Percentiles rank a stretch among this genome's conserved stretches.
Conservation (phyloP, 148 eudicot species). For the Camellia lanceoleosa region DNA sequence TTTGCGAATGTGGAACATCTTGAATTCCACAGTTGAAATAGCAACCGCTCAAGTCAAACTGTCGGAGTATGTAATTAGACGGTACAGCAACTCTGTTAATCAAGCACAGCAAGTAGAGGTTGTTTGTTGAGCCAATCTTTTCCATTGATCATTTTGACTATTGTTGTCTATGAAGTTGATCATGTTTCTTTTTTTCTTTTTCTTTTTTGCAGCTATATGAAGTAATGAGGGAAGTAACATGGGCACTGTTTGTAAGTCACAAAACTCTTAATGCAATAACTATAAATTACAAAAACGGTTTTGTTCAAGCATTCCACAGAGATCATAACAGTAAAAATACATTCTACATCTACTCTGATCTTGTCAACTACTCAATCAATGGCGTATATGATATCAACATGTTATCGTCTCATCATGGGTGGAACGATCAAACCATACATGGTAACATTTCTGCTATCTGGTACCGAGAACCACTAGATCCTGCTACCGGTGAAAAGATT, state of each 20-base stretch:
- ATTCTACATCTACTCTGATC: slow-evolving; percentile 85
- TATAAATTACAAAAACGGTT: slow-evolving; percentile 76
- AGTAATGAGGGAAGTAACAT: slow-evolving; percentile 81
- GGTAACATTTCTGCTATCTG: slow-evolving; percentile 77
- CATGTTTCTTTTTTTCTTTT: slow-evolving; percentile 4
- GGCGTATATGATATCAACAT: slow-evolving; percentile 34
- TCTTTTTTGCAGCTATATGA: slow-evolving; percentile 69
- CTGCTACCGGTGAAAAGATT: slow-evolving; percentile 59
- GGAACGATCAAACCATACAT: slow-evolving; percentile 74
- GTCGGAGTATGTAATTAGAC: slow-evolving; percentile 65
- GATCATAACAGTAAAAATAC: slow-evolving; percentile 76
- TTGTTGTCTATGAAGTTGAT: background rate
- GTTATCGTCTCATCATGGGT: slow-evolving; percentile 57
- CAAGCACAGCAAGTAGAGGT: slow-evolving; percentile 96
- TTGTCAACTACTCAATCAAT: slow-evolving; percentile 67
- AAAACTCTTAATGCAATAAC: slow-evolving; percentile 83
- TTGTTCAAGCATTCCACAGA: slow-evolving; percentile 95
- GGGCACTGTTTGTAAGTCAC: slow-evolving; percentile 84
- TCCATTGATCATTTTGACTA: background rate
- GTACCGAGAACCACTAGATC: slow-evolving; percentile 82
- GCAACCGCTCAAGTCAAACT: slow-evolving; percentile 86
- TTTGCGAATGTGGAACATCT: slow-evolving; percentile 86
- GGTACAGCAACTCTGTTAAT: slow-evolving; percentile 55
- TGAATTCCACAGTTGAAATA: slow-evolving; percentile 81
- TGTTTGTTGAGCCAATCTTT: slow-evolving; percentile 4